Percentiles rank a stretch among this genome's conserved stretches.
Conservation (phyloP, 208 protist species). For the Leishmania martiniquensis region DNA sequence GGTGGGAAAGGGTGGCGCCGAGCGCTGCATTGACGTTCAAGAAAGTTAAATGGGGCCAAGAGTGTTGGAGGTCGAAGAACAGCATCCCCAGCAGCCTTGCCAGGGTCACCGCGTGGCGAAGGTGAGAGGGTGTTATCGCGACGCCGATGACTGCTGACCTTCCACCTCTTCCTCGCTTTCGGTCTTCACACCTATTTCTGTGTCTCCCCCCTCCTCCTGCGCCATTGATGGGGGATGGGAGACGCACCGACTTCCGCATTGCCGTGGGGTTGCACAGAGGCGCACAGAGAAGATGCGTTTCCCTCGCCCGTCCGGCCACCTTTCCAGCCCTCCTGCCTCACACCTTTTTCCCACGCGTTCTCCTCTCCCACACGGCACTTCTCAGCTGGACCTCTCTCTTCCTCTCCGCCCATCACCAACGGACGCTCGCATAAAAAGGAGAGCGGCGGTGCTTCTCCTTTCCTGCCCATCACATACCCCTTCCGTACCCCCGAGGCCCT, state of each 20-base stretch:
- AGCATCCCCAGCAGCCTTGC: not conserved
- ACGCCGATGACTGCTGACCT: not conserved
- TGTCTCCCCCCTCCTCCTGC: not conserved
- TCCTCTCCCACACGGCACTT: not conserved
- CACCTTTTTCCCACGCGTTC: not conserved
- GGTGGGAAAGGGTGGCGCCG: not conserved
- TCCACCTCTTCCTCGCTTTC: not conserved
- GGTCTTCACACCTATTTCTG: not conserved
- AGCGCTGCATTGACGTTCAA: not conserved
- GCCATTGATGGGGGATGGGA: not conserved
- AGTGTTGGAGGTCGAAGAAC: not conserved
- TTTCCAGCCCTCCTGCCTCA: not conserved
- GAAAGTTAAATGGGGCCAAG: not conserved
- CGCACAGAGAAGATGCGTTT: not conserved
- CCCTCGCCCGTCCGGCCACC: not conserved
- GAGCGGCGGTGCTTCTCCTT: not conserved
- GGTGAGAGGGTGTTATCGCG: not conserved
- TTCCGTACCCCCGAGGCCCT: not conserved
- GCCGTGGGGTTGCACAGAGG: not conserved
- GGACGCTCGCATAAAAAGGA: not conserved
- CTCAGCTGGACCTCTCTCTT: not conserved
- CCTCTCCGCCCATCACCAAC: conserved; percentile 9
- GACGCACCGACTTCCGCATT: not conserved
- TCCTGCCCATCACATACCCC: not conserved
- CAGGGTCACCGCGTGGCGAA: not conserved